Evolutionary conservation across 306 rosid species (phyloP), one percentile per base, ranked within the genome.

Genomic region (Medicago arabica): DNA sequence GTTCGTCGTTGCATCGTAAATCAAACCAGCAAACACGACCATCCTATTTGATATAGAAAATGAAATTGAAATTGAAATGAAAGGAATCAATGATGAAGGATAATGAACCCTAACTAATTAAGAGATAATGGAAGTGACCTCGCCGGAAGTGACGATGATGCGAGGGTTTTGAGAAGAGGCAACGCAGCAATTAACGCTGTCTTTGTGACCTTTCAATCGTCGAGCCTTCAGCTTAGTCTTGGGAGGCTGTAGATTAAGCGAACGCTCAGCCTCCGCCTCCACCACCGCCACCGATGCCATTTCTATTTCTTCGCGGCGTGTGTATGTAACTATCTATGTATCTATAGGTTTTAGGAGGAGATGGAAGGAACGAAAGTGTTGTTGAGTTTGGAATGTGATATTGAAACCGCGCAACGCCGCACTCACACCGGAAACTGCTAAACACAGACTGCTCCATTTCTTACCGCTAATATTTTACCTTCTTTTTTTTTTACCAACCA

Each of bases 11-110:
- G 87, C 97, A 87, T 61, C 97, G 87, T 96, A 94, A 71, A 74
- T 91, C 98, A 83, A 94, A 94, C 98, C 97, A 94, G 86, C 97
- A 91, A 77, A 94, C 87, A 43, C 90, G 84, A 57, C 97, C 98
- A 80, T 94, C 98, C 98, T 68, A 39, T 51, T 21, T 23, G 57
- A 19, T 23, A 2, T 12, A n/a, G 31, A 69, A 63, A 9, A 15
- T 9, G 41, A 23, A 60, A n/a, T 9, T 28, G 15, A 57, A 21
- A 21, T 21, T 21, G 23, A 21, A 54, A 43, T 9, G 28, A 67
- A 77, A 28, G 0, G 23, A 40, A 66, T 3, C 2, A 40, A 23
- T 21, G 34, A 13, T 40, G 58, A 40, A 76, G n/a, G 10, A 11
- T 25, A 25, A 25, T 16, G 25, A 67, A 68, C 69, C 75, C 81